A percentile compares a stretch with the other conserved stretches of the same genome.
phyloP scores from a whole-genome alignment of 1,284 basidiomycete species.

The Naganishia liquefaciens region DNA sequence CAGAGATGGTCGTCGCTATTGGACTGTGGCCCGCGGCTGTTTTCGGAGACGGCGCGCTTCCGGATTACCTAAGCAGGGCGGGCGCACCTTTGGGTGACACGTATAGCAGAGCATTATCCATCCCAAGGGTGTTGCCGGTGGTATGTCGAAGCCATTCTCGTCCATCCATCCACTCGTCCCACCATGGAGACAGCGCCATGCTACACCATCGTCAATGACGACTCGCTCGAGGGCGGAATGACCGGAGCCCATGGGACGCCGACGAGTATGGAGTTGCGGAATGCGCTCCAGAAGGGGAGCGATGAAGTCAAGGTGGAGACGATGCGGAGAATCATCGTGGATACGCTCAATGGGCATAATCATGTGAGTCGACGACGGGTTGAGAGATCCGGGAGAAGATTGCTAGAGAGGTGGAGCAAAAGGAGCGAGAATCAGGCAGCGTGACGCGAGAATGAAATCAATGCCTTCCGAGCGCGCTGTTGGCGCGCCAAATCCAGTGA shows the following conservation, averaged over 20 bases:
- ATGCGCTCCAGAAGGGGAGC: constrained; percentile 82
- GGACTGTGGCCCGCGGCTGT: constrained; percentile 24
- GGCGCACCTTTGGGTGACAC: constrained; percentile 10
- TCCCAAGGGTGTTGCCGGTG: too few species aligned
- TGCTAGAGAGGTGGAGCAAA: too few species aligned
- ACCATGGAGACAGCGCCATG: constrained; percentile 60
- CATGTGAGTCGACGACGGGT: constrained; percentile 54
- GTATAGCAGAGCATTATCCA: neutral
- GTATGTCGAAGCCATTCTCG: neutral
- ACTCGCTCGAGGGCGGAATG: constrained; percentile 37
- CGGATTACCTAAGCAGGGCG: neutral
- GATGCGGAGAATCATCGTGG: constrained; percentile 90
- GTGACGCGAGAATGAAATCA: too few species aligned
- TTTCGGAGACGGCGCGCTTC: constrained; percentile 8
- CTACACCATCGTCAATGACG: constrained; percentile 83
- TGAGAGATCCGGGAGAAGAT: constrained; percentile 10
- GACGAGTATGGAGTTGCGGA: constrained; percentile 79
- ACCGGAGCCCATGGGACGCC: constrained; percentile 63
- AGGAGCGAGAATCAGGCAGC: neutral
- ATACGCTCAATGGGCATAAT: constrained; percentile 92
- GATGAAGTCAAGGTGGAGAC: constrained; percentile 98
- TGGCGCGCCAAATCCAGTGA: too few species aligned
- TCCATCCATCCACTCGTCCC: neutral
- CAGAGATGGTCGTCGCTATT: constrained; percentile 11
- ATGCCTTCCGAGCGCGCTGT: too few species aligned